phyloP scores from a whole-genome alignment of 768 basidiomycete species.

The Crassisporium funariophilum region DNA sequence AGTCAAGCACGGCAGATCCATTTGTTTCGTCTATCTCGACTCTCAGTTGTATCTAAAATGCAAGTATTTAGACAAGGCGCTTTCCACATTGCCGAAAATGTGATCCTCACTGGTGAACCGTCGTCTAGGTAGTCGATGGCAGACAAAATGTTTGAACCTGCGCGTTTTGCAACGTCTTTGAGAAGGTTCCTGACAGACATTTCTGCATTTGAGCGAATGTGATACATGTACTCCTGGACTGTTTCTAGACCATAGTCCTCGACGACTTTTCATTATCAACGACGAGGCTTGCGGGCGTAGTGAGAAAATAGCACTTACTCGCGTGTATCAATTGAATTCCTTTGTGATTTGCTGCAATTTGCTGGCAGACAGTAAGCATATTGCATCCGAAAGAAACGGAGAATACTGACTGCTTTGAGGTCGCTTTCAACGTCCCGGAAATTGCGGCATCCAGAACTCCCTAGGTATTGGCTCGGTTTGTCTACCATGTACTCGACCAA shows the following conservation, averaged over 20 bases:
- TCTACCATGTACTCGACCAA: conserved; percentile 81
- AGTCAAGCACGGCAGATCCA: conserved; percentile 85
- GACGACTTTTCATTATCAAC: conserved; percentile 54
- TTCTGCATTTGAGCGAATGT: conserved; percentile 90
- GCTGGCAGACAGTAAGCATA: conserved; percentile 44
- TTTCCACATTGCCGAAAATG: background rate
- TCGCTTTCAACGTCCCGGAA: conserved; percentile 91
- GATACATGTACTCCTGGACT: conserved; percentile 92
- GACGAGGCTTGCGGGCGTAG: conserved; percentile 10
- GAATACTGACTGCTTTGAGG: conserved; percentile 72
- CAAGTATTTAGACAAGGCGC: background rate
- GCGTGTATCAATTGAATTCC: conserved; percentile 84
- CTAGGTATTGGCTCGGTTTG: conserved; percentile 78
- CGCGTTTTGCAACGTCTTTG: conserved; percentile 68
- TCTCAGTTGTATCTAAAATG: conserved; percentile 62
- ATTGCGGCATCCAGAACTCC: conserved; percentile 86
- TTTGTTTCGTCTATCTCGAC: conserved; percentile 75
- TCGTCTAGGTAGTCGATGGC: conserved; percentile 88
- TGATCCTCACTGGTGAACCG: conserved; percentile 70
- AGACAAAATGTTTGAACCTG: conserved; percentile 63
- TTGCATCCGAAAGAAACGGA: conserved; percentile 1
- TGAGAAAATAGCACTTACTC: conserved; percentile 43
- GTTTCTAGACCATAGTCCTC: conserved; percentile 83
- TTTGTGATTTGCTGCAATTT: conserved; percentile 94
- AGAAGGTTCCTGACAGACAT: conserved; percentile 82